These are phyloP conservation scores for Parasitella parasitica DNA, from an alignment of 371 early-diverging fungal species.

Conservation along the genomic window DNA sequence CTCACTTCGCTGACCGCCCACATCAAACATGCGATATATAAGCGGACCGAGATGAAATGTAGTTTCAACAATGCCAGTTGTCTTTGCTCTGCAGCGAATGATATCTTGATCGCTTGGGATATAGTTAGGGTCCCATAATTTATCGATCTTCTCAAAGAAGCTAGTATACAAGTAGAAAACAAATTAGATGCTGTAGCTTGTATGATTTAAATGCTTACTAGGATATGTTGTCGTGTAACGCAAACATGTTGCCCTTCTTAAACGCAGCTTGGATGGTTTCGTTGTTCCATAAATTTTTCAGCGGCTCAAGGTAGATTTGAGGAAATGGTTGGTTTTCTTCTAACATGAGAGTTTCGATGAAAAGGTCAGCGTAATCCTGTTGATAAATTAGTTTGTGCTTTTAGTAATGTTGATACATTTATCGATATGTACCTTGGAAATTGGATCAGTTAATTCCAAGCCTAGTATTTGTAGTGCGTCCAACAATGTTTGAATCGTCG, in stretches of 20 bases:
- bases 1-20: conserved; percentile 91
- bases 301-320: conserved; percentile 67
- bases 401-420: too few species aligned
- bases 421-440: conserved; percentile 3
- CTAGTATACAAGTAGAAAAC: too few species aligned
- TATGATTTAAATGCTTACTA: conserved; percentile 53
- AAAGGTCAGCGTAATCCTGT: conserved; percentile 33
- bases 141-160: conserved; percentile 85
- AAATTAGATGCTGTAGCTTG: neutral
- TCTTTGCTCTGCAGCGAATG: conserved; percentile 79
- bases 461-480: conserved; percentile 75
- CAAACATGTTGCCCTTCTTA: conserved; percentile 68
- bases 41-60: conserved; percentile 79
- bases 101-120: conserved; percentile 90
- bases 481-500: conserved; percentile 84
- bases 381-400: too few species aligned
- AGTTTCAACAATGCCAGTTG: conserved; percentile 87
- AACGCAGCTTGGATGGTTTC: conserved; percentile 70
- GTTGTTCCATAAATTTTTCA: conserved; percentile 78
- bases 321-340: conserved; percentile 63
- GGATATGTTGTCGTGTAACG: conserved; percentile 78
- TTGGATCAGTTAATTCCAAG: conserved; percentile 55
- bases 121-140: conserved; percentile 71
- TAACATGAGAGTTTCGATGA: conserved; percentile 37
- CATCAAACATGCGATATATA: conserved; percentile 89